These are phyloP conservation scores for Flaveria bidentis DNA, from an alignment of 129 eudicot genomes.

Conservation along the genomic window DNA sequence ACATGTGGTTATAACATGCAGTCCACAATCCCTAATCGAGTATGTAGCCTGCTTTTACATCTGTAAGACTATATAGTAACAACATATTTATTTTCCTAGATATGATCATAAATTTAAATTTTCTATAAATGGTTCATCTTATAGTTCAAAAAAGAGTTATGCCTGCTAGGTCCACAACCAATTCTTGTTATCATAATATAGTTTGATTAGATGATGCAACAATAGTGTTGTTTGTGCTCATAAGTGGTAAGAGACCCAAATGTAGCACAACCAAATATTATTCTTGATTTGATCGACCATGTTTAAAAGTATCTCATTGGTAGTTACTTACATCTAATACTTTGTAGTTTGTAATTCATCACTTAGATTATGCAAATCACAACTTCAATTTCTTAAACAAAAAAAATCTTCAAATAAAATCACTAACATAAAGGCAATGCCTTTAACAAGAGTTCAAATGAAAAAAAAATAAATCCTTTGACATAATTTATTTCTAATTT, in stretches of 20 bases:
- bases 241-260: slow-evolving; percentile 3
- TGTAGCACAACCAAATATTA: background rate
- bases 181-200: background rate
- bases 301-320: background rate
- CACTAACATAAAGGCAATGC: background rate
- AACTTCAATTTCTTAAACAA: background rate
- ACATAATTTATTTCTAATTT: background rate
- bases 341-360: background rate
- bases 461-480: background rate
- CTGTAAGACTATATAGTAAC: background rate
- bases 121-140: background rate
- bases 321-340: background rate
- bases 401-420: background rate
- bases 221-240: background rate
- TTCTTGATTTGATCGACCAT: background rate
- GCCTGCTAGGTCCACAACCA: background rate
- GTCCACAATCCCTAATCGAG: slow-evolving; percentile 3
- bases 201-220: background rate
- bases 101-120: background rate
- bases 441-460: background rate
- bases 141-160: background rate
- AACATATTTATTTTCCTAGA: background rate
- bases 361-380: background rate
- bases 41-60: background rate
- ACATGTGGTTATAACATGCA: background rate